A percentile compares a stretch with the other conserved stretches of the same genome.
phyloP scores from a whole-genome alignment of 805 yeast species.

The Wickerhamomyces canadensis region DNA sequence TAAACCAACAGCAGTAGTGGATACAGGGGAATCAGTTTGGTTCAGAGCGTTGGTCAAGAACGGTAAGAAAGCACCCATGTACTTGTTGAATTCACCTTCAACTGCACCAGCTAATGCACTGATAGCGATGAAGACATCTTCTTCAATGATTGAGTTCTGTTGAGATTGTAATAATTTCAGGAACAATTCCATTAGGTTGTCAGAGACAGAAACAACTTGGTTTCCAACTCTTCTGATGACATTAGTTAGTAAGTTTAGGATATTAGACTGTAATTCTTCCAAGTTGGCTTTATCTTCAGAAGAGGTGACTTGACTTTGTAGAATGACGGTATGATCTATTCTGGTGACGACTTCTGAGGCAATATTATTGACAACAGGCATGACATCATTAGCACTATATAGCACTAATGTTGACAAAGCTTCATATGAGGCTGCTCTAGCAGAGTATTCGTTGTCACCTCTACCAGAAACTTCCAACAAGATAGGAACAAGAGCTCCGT shows the following conservation, averaged over 20 bases:
- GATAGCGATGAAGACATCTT: conserved; percentile 88
- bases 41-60: conserved; percentile 72
- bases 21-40: conserved; percentile 77
- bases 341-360: conserved; percentile 72
- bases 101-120: conserved; percentile 84
- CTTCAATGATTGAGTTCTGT: conserved; percentile 75
- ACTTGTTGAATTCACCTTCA: conserved; percentile 64
- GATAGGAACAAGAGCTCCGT: conserved; percentile 61
- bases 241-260: conserved; percentile 21
- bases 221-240: conserved; percentile 58
- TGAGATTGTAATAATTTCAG: conserved; percentile 60
- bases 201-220: conserved; percentile 65
- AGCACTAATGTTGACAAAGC: conserved; percentile 80
- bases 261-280: conserved; percentile 83
- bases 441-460: conserved; percentile 75
- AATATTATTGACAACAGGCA: conserved; percentile 62
- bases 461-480: conserved; percentile 65
- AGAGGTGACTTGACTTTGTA: conserved; percentile 53
- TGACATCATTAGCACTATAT: conserved; percentile 64
- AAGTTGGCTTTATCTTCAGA: conserved; percentile 71
- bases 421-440: conserved; percentile 96
- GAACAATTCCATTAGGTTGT: conserved; percentile 78
- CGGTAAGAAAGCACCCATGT: conserved; percentile 80
- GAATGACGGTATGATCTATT: conserved; percentile 60
- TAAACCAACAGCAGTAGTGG: conserved; percentile 88